Base-by-base conservation (phyloP, 257 asterid genomes). In the Ballota nigra region DNA sequence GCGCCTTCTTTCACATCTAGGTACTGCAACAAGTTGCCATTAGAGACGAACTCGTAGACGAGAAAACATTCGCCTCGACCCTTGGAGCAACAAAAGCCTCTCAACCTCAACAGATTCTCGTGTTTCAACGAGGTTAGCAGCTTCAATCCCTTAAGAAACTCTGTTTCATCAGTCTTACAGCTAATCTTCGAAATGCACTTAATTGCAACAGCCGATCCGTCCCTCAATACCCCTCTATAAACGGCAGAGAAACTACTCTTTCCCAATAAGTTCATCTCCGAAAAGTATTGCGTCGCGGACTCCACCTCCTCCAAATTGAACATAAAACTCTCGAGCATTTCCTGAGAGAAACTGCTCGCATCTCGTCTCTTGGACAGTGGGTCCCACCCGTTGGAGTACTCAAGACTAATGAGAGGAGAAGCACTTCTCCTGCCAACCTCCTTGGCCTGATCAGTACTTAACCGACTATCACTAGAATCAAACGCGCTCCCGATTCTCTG, bases 21-120 rank as follows among this genome's bases (percentile, higher is more conserved):
- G 68, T 80, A 87, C 53, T 85, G 89, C 88, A 86, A 79, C 83
- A 95, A 79, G 75, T 82, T 92, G 57, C 97, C 99, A 9, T 95
- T 88, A 0, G 96, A 83, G 5, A 92, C 96, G 3, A 85, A 95
- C 16, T 95, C 97, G 0, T 92, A 92, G 57, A 95, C 75, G 33
- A 95, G 97, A 69, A 95, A 95, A 82, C 98, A 95, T 77, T 92
- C 99, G 31, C 98, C 99, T 41, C 99, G 79, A 4, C 93, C 96
- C 77, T 88, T 92, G 0, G 99, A 95, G 72, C 98, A 92, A 62
- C 99, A 92, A 69, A 95, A 89, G 70, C 99, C 99, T 84, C 98
- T 86, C 83, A 92, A 74, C 83, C 89, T 87, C 72, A 83, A 67
- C 57, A 95, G 83, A 77, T 95, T 92, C 40, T 89, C 96, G 28